These are phyloP conservation scores for Sarocladium strictum DNA, from an alignment of 2,329 filamentous ascomycete species.

Conservation along the genomic window DNA sequence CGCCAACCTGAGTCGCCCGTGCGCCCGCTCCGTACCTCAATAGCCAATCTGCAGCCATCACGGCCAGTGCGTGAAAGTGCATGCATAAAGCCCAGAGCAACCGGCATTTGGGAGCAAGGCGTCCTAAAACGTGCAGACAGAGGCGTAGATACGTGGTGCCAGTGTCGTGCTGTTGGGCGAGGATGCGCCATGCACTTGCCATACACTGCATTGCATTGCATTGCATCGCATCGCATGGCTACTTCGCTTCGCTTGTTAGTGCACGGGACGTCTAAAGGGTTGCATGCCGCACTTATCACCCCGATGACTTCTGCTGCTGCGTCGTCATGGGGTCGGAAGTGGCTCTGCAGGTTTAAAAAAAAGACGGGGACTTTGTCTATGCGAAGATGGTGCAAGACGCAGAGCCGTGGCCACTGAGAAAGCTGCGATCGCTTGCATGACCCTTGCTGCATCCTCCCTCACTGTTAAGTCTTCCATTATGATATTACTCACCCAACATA, in stretches of 20 bases:
- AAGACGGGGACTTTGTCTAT: too few species aligned
- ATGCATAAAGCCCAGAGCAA: not conserved
- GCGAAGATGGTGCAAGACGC: too few species aligned
- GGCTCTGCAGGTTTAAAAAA: not conserved
- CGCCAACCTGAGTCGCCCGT: not conserved
- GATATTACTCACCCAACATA: too few species aligned
- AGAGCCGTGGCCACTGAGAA: not conserved
- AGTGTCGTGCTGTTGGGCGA: not conserved
- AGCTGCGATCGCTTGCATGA: not conserved
- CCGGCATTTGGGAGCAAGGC: not conserved
- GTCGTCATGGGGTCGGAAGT: not conserved
- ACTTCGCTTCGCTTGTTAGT: not conserved
- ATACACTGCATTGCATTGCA: not conserved
- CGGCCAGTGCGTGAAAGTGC: not conserved
- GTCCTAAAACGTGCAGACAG: too few species aligned
- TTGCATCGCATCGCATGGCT: not conserved
- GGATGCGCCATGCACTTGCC: not conserved
- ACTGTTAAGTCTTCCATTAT: too few species aligned
- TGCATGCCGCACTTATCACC: too few species aligned
- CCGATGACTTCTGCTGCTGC: not conserved
- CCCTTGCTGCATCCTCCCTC: too few species aligned
- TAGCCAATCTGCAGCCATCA: not conserved
- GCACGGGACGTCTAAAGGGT: too few species aligned
- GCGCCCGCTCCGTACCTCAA: not conserved
- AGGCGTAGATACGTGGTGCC: not conserved